phyloP scores from a whole-genome alignment of 2,329 filamentous ascomycete genomes.

The Thelonectria discophora region DNA sequence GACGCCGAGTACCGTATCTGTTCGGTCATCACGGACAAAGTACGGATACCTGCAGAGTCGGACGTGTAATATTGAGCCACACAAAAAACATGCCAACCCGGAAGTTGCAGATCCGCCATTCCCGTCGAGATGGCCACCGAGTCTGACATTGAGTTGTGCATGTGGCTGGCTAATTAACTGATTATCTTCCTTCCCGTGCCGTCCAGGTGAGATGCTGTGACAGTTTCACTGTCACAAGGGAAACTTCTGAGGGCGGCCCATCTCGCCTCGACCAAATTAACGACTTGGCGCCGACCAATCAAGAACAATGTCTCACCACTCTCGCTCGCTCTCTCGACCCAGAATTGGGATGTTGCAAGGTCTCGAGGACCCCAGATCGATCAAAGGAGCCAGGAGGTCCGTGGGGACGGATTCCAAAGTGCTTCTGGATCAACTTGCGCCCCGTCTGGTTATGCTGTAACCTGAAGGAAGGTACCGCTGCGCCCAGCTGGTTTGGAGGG shows the following conservation, averaged over 20 bases:
- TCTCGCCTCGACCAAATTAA: conserved; percentile 17
- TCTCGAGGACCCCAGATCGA: conserved; percentile 31
- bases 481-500: not conserved
- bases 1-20: not conserved
- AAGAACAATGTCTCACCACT: conserved; percentile 9
- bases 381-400: conserved; percentile 20
- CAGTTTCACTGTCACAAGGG: not conserved
- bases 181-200: not conserved
- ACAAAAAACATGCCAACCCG: not conserved
- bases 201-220: not conserved
- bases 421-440: conserved; percentile 9
- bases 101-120: not conserved
- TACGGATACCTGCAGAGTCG: not conserved
- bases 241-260: conserved; percentile 5
- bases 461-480: not conserved
- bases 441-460: conserved; percentile 13
- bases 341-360: not conserved
- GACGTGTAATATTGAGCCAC: not conserved
- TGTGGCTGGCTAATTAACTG: too few relatives aligned
- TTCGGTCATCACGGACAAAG: not conserved
- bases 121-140: not conserved
- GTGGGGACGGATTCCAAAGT: conserved; percentile 15
- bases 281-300: conserved; percentile 18
- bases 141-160: not conserved
- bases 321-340: not conserved